These are phyloP conservation scores for Phoma sp. DNA, from an alignment of 2,329 filamentous ascomycete genomes.

Conservation along the genomic window DNA sequence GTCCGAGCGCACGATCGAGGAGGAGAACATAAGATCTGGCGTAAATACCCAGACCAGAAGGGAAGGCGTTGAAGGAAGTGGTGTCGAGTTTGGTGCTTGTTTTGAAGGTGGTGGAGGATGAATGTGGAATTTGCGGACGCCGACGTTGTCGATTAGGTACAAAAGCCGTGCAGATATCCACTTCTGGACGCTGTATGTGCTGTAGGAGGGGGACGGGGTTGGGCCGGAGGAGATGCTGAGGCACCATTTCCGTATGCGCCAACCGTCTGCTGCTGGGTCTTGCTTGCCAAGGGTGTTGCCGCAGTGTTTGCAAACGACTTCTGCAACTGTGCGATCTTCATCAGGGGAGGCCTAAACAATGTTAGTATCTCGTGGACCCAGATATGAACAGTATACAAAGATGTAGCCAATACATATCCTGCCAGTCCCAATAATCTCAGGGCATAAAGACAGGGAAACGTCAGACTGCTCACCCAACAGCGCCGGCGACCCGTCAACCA, in stretches of 20 bases:
- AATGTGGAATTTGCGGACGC: conserved; percentile 64
- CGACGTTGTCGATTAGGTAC: conserved; percentile 62
- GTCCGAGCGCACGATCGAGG: conserved; percentile 41
- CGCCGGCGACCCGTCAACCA: conserved; percentile 39
- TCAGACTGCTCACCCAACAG: conserved; percentile 38
- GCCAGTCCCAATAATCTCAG: conserved; percentile 42
- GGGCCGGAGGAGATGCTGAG: conserved; percentile 39
- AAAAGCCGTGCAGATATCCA: conserved; percentile 65
- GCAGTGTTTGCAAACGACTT: conserved; percentile 51
- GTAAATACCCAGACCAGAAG: conserved; percentile 67
- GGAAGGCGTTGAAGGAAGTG: conserved; percentile 20
- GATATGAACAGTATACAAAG: background rate
- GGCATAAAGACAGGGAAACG: conserved; percentile 43
- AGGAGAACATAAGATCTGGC: conserved; percentile 64
- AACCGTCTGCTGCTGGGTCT: conserved; percentile 55
- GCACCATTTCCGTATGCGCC: conserved; percentile 60
- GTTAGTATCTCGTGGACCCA: background rate
- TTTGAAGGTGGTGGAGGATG: conserved; percentile 34
- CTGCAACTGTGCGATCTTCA: background rate
- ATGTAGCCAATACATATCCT: conserved; percentile 46
- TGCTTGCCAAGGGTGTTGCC: conserved; percentile 47
- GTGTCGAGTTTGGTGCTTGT: conserved; percentile 1
- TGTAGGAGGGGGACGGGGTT: conserved; percentile 13
- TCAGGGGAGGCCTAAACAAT: background rate
- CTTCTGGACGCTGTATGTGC: conserved; percentile 41